Evolutionary conservation across 1,284 basidiomycete species (phyloP).

Genomic region (Melampsora larici-populina): DNA sequence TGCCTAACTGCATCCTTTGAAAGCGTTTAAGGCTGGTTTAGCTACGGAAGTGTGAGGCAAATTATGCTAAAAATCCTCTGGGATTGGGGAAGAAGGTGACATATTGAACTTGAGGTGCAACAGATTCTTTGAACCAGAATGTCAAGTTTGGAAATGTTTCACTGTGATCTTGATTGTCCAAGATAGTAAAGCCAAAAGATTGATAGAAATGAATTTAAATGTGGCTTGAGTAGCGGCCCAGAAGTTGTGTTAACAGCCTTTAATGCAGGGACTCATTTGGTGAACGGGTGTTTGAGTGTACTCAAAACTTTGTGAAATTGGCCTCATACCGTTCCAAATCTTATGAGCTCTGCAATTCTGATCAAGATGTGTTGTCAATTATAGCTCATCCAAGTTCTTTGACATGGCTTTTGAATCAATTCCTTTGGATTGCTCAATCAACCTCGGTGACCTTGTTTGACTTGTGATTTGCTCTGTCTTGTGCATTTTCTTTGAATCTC

Average conservation of each 20-base stretch:
- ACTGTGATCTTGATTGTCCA: conserved; percentile 63
- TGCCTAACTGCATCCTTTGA: conserved; percentile 74
- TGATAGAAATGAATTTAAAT: conserved; percentile 20
- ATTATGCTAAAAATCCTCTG: conserved; percentile 79
- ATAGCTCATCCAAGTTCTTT: conserved; percentile 87
- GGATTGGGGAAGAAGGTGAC: conserved; percentile 88
- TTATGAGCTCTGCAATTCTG: conserved; percentile 83
- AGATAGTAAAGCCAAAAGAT: conserved; percentile 6
- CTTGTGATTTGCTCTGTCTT: conserved; percentile 87
- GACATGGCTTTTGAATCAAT: conserved; percentile 78
- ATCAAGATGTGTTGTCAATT: conserved; percentile 86
- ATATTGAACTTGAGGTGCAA: conserved; percentile 76
- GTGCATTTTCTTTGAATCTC: conserved; percentile 97
- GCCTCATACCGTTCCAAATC: conserved; percentile 57
- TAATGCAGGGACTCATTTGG: conserved; percentile 79
- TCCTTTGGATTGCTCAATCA: conserved; percentile 91
- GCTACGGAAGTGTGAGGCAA: conserved; percentile 77
- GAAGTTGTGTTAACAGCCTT: conserved; percentile 63
- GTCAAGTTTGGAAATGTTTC: conserved; percentile 84
- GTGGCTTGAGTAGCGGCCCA: conserved; percentile 70
- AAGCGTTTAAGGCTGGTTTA: conserved; percentile 82
- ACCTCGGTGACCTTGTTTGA: conserved; percentile 93
- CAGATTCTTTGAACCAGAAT: conserved; percentile 80
- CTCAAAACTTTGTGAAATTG: conserved; percentile 55
- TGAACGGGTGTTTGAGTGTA: conserved; percentile 70